Percentiles rank a stretch among this genome's conserved stretches.
Conservation (phyloP, 75 land plant genomes). For the Pseudotsuga menziesii region DNA sequence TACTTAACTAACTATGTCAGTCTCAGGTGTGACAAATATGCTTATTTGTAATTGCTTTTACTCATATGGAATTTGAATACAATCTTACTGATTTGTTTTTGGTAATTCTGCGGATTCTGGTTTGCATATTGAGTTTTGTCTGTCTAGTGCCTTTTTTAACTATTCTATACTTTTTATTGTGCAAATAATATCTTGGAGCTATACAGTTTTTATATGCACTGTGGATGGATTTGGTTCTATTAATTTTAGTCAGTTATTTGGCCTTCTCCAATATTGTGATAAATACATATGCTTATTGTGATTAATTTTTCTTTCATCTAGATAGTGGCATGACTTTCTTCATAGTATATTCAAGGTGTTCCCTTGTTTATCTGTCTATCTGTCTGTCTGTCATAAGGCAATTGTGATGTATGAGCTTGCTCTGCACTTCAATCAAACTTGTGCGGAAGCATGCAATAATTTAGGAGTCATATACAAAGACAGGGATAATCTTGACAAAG, state of each 20-base stretch:
- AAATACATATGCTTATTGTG: neutral
- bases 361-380: neutral
- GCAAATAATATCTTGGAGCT: neutral
- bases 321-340: neutral
- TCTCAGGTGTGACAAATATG: neutral
- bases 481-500: constrained; percentile 95
- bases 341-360: neutral
- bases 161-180: neutral
- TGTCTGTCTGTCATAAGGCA: constrained; percentile 51
- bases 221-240: neutral
- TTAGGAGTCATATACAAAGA: constrained; percentile 98
- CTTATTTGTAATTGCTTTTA: constrained; percentile 1
- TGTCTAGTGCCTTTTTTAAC: neutral
- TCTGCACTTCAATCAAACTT: constrained; percentile 94
- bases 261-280: neutral
- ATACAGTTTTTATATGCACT: too few species aligned
- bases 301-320: neutral
- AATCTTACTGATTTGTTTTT: neutral
- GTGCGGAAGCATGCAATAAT: constrained; percentile 99
- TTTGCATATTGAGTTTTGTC: too few species aligned
- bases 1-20: neutral
- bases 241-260: neutral
- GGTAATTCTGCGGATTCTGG: neutral
- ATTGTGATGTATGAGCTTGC: constrained; percentile 98
- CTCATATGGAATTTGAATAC: neutral